Conservation (phyloP, 2,329 filamentous ascomycete species). For the Diaporthe destruens region DNA sequence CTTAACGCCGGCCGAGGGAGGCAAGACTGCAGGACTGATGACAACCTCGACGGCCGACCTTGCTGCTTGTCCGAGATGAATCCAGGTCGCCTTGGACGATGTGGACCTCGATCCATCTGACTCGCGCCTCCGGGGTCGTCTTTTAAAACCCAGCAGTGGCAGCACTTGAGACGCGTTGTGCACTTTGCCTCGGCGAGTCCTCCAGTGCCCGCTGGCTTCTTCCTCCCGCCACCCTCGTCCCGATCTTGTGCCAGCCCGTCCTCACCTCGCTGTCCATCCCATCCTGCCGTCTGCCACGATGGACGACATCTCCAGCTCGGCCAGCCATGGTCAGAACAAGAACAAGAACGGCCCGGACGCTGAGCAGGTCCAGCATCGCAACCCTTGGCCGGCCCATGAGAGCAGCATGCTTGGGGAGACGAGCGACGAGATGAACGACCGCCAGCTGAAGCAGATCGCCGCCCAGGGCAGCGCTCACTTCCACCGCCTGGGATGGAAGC, state of each 20-base stretch:
- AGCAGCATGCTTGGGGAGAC: constrained; percentile 33
- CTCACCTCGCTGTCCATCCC: background rate
- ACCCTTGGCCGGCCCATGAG: constrained; percentile 4
- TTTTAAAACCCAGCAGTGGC: constrained; percentile 23
- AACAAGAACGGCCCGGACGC: constrained; percentile 28
- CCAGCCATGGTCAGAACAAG: constrained; percentile 24
- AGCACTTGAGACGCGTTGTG: constrained; percentile 17
- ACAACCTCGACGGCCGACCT: constrained; percentile 9
- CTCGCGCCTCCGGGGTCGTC: constrained; percentile 20
- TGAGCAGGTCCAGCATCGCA: constrained; percentile 26
- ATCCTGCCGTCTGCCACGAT: background rate
- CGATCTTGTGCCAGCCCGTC: background rate
- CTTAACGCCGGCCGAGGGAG: constrained; percentile 13
- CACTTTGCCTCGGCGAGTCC: constrained; percentile 2
- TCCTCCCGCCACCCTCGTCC: background rate
- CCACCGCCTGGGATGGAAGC: constrained; percentile 68
- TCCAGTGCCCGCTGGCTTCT: constrained; percentile 26
- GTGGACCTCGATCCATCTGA: constrained; percentile 28
- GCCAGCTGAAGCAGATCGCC: constrained; percentile 55
- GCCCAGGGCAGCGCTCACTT: constrained; percentile 62
- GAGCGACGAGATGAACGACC: constrained; percentile 29
- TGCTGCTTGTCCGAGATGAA: background rate
- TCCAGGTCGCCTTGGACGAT: constrained; percentile 14
- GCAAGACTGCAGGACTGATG: constrained; percentile 18
- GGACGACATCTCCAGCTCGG: constrained; percentile 17